Evolutionary conservation across 495 filamentous ascomycete species (phyloP).

Genomic region (Daldinia decipiens): DNA sequence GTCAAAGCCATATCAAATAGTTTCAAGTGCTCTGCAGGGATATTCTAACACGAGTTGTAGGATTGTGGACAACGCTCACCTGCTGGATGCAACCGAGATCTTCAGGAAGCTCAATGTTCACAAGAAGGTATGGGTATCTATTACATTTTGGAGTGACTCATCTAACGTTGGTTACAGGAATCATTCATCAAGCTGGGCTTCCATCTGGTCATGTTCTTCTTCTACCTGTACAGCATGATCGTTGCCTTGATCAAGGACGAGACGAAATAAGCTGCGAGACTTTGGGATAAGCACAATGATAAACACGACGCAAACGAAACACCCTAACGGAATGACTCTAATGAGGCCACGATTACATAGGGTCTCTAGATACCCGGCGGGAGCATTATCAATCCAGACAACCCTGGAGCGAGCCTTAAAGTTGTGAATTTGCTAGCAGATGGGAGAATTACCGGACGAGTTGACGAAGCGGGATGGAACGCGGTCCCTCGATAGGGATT

Average conservation of each 20-base stretch:
- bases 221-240: constrained; percentile 99
- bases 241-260: constrained; percentile 97
- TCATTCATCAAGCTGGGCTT: constrained; percentile 99
- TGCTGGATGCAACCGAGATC: constrained; percentile 98
- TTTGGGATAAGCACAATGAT: constrained; percentile 9
- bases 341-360: constrained; percentile 27
- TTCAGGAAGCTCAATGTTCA: constrained; percentile 99
- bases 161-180: constrained; percentile 67
- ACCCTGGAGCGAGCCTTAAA: constrained; percentile 28
- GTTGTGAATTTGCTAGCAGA: constrained; percentile 32
- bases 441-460: constrained; percentile 10
- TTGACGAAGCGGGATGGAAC: constrained; percentile 14
- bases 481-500: background rate
- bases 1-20: background rate
- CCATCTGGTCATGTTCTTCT: constrained; percentile 99
- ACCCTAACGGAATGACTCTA: constrained; percentile 18
- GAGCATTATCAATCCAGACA: constrained; percentile 24
- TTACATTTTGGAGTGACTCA: background rate
- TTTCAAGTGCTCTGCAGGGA: background rate
- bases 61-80: constrained; percentile 95
- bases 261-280: constrained; percentile 67
- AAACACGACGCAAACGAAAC: constrained; percentile 18
- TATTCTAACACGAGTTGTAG: constrained; percentile 59
- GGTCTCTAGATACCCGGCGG: constrained; percentile 15
- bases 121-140: constrained; percentile 79